A percentile compares a stretch with the other conserved stretches of the same genome.
Evolutionary conservation across 2,329 filamentous ascomycete genomes (phyloP).

Genomic region (Phoma sp.): DNA sequence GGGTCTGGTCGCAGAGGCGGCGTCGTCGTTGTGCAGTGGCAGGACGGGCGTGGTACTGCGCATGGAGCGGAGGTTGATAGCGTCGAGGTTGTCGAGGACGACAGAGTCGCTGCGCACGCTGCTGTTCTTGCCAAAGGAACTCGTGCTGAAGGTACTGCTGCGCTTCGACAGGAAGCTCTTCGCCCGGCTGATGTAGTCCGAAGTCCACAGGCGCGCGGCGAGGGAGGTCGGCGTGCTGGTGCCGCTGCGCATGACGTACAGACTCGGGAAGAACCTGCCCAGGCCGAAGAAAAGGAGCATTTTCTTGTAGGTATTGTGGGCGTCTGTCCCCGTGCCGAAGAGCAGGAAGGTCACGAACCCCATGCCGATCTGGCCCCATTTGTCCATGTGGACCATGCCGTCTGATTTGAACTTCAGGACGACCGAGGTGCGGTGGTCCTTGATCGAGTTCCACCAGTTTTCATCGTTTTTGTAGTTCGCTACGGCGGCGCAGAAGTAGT

Average conservation of each 20-base stretch:
- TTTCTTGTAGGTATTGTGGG: slow-evolving; percentile 45
- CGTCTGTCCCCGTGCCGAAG: slow-evolving; percentile 69
- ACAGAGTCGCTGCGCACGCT: slow-evolving; percentile 19
- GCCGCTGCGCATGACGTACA: slow-evolving; percentile 28
- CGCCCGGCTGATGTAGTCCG: slow-evolving; percentile 29
- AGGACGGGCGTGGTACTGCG: slow-evolving; percentile 19
- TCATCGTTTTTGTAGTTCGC: slow-evolving; percentile 42
- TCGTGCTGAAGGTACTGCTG: slow-evolving; percentile 17
- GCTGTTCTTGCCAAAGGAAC: slow-evolving; percentile 17
- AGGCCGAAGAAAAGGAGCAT: slow-evolving; percentile 33
- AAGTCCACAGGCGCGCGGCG: slow-evolving; percentile 25
- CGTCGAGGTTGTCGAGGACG: not conserved
- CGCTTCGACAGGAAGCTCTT: slow-evolving; percentile 31
- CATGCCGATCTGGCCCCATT: slow-evolving; percentile 62
- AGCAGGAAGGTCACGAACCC: slow-evolving; percentile 66
- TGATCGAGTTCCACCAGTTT: slow-evolving; percentile 58
- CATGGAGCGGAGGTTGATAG: slow-evolving; percentile 8
- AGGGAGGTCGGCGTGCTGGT: slow-evolving; percentile 22
- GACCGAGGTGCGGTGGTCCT: slow-evolving; percentile 57
- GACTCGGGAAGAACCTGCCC: slow-evolving; percentile 39
- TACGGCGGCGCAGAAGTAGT: slow-evolving; percentile 50
- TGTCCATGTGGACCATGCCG: slow-evolving; percentile 58
- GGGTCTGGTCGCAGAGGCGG: not conserved
- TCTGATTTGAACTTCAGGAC: slow-evolving; percentile 56
- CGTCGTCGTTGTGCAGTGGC: not conserved